Evolutionary conservation across 345 rosid species (phyloP), one percentile per base, ranked within the genome.

Genomic region (Populus tremula): DNA sequence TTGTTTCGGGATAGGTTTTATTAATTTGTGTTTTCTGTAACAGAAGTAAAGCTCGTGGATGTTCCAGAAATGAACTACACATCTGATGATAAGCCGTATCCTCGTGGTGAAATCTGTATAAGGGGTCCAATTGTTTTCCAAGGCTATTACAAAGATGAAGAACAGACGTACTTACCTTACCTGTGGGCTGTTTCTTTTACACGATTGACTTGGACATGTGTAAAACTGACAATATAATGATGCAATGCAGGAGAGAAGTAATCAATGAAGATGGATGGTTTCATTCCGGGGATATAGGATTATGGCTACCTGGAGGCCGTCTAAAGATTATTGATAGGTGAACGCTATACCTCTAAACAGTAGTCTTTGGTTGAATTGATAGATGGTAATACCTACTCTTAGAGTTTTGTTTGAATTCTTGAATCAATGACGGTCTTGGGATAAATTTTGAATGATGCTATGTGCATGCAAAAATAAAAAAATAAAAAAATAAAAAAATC

Each of bases 51-150:
- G 90, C 98, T 96, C 74, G 95, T 88, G 83, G 97, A 96, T 73
- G 99, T 96, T 79, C 93, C 93, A 31, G 98, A 96, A 79, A 96
- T 93, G 99, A 91, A 90, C 85, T 96, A 96, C 82, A 93, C 93
- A 71, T 90, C 98, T 49, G 91, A 87, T 6, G 97, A 96, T 88
- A 80, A 84, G 64, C 99, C 99, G 6, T 77, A 89, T 88, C 95
- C 96, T 65, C 98, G 98, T 6, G 99, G 99, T 6, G 98, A 96
- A 85, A 96, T 96, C 85, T 96, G 99, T 85, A 90, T 93, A 29
- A 92, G 99, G 82, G 99, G 99, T 81, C 98, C 98, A 76, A 89
- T 73, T 71, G 78, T 96, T 72, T 96, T 96, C 80, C 84, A 39
- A 78, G 98, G 99, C 77, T 93, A 96, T 82, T 83, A 85, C 81